These are phyloP conservation scores for Sparassis latifolia DNA, from an alignment of 1,284 basidiomycete genomes.

Conservation along the genomic window DNA sequence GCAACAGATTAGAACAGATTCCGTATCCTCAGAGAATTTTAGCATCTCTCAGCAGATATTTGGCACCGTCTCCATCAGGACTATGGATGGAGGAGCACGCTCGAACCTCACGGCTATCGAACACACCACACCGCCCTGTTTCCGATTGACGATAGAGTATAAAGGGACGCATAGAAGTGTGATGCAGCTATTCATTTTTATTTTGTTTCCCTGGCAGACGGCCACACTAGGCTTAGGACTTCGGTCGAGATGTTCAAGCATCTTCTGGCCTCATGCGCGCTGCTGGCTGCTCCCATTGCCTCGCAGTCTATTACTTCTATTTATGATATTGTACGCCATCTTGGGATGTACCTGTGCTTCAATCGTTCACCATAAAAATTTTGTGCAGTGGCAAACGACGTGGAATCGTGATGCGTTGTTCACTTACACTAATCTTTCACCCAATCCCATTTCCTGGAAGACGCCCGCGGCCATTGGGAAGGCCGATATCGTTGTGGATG, in stretches of 20 bases:
- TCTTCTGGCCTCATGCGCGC: slow-evolving; percentile 5
- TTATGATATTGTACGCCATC: slow-evolving; percentile 28
- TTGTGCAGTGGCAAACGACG: slow-evolving; percentile 29
- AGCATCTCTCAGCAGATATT: no score
- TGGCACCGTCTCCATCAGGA: no score
- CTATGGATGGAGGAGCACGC: no score
- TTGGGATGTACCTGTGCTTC: background rate
- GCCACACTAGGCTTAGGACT: no score
- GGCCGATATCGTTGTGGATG: slow-evolving; percentile 40
- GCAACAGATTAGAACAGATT: no score
- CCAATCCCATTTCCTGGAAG: slow-evolving; percentile 31
- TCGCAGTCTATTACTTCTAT: slow-evolving; percentile 23
- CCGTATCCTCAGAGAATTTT: no score
- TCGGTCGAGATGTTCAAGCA: slow-evolving; percentile 10
- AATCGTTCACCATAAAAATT: background rate
- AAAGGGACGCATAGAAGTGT: no score
- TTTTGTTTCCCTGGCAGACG: no score
- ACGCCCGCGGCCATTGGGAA: slow-evolving; percentile 33
- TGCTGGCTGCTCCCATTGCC: slow-evolving; percentile 11
- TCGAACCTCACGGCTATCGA: no score
- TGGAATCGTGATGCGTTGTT: slow-evolving; percentile 31
- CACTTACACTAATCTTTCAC: slow-evolving; percentile 25
- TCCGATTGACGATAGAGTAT: no score
- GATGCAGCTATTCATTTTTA: no score
- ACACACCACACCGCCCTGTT: no score